Conservation (phyloP, 129 eudicot species). For the Chrysanthemum lavandulifolium region DNA sequence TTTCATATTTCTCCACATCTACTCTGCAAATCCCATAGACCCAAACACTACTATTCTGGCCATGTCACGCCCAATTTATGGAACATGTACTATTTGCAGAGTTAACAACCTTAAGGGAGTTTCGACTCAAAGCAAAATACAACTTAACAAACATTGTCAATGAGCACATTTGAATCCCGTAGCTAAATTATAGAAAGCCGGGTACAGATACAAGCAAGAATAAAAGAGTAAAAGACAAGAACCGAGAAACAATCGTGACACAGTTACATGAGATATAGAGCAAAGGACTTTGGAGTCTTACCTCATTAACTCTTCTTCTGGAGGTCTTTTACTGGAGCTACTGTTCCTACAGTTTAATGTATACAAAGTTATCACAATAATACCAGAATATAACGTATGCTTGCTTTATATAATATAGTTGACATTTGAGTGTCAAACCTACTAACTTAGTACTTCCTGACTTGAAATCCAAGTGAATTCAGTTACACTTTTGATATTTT, state of each 20-base stretch:
- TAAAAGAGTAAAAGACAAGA: background rate
- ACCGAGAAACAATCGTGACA: background rate
- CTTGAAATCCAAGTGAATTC: background rate
- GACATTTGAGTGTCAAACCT: background rate
- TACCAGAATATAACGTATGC: background rate
- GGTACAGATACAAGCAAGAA: background rate
- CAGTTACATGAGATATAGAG: background rate
- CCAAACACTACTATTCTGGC: background rate
- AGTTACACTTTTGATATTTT: background rate
- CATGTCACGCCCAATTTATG: background rate
- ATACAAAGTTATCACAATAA: constrained; percentile 2
- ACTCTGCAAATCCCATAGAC: background rate
- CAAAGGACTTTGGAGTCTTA: constrained; percentile 15
- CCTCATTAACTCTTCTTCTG: constrained; percentile 85
- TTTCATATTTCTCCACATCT: background rate
- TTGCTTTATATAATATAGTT: background rate
- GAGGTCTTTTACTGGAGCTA: constrained; percentile 38
- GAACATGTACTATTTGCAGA: background rate
- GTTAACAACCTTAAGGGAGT: background rate
- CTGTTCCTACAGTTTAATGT: constrained; percentile 44
- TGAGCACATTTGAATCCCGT: background rate
- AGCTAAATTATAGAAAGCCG: background rate
- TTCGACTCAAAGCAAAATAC: background rate
- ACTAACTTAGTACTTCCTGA: background rate
- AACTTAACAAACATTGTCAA: background rate